Evolutionary conservation across 78 protist genomes (phyloP).

Genomic region (Isochrysis galbana): DNA sequence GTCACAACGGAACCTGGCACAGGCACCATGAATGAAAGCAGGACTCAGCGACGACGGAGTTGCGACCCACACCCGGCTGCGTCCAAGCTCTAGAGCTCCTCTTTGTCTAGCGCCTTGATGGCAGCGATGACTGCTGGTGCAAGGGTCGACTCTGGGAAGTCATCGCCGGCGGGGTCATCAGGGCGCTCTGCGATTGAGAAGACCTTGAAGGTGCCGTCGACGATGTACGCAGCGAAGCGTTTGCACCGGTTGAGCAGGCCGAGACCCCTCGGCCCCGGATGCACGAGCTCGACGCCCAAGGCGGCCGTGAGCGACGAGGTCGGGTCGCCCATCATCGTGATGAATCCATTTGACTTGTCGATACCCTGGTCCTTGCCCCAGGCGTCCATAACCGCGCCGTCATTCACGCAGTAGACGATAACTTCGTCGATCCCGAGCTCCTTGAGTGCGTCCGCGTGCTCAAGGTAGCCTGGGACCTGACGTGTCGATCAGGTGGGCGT

Average conservation of each 20-base stretch:
- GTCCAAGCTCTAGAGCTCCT: no score
- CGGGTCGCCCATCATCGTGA: neutral
- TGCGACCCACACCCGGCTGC: no score
- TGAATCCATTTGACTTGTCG: neutral
- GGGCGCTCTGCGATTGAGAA: no score
- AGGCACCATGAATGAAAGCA: no score
- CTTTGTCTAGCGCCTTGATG: no score
- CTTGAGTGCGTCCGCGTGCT: neutral
- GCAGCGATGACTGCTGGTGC: no score
- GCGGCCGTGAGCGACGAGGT: neutral
- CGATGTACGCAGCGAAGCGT: neutral
- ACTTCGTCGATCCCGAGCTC: neutral
- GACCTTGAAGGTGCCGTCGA: slow-evolving; percentile 1
- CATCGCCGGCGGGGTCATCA: no score
- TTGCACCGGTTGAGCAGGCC: neutral
- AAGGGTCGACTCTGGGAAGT: no score
- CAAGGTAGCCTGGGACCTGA: neutral
- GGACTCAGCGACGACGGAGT: no score
- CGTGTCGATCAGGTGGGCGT: slow-evolving; percentile 26
- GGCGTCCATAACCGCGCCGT: neutral
- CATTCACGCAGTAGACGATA: slow-evolving; percentile 16
- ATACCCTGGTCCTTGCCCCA: slow-evolving; percentile 4
- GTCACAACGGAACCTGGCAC: no score
- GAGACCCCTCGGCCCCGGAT: no score
- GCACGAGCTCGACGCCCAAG: neutral